Conservation (phyloP, 257 asterid genomes). For the Asclepias syriaca region DNA sequence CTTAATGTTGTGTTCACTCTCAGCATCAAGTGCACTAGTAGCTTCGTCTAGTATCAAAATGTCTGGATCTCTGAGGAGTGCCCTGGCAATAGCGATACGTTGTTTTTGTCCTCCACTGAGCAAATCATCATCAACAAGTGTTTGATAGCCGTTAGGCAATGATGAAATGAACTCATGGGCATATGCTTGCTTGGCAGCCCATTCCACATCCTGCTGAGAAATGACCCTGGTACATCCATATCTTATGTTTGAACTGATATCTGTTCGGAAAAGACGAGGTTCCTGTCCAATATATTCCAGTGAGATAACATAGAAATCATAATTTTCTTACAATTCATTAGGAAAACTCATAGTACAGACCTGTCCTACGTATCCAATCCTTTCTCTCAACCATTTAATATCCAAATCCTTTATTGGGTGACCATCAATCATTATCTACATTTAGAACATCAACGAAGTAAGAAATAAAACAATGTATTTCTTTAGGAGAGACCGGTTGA, state of each 20-base stretch:
- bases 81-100: conserved; percentile 92
- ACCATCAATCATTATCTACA: conserved; percentile 76
- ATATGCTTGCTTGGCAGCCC: conserved; percentile 86
- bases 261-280: conserved; percentile 88
- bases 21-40: conserved; percentile 96
- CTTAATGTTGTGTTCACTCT: conserved; percentile 91
- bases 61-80: conserved; percentile 83
- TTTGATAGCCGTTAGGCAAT: conserved; percentile 80
- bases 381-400: conserved; percentile 74
- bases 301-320: conserved; percentile 3
- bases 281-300: conserved; percentile 40
- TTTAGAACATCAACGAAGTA: conserved; percentile 15
- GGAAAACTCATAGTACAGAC: conserved; percentile 27
- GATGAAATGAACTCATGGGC: conserved; percentile 84
- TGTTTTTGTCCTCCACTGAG: conserved; percentile 99
- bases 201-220: conserved; percentile 68
- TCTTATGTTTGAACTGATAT: conserved; percentile 75
- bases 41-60: conserved; percentile 94
- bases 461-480: conserved; percentile 1
- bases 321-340: conserved; percentile 10
- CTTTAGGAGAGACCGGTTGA: background rate
- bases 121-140: conserved; percentile 91
- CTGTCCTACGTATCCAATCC: conserved; percentile 97
- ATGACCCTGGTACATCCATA: conserved; percentile 73
- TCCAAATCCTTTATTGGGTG: conserved; percentile 61